Percentiles rank a stretch among this genome's conserved stretches.
Conservation (phyloP, 78 protist species). For the Guillardia theta region DNA sequence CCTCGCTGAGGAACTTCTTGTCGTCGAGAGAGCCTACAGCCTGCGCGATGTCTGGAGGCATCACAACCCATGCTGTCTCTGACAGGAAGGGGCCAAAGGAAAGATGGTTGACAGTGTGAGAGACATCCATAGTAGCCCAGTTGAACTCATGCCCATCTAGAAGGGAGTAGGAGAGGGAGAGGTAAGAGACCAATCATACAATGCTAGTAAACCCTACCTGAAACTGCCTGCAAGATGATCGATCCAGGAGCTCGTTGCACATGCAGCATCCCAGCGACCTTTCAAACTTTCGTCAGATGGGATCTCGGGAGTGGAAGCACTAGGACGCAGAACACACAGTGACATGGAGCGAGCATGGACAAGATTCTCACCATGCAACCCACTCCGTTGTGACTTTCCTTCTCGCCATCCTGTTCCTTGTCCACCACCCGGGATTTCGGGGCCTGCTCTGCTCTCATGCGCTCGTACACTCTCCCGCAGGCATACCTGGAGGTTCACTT, state of each 20-base stretch:
- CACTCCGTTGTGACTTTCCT: neutral
- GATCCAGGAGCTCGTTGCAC: neutral
- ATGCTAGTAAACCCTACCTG: neutral
- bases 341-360: neutral
- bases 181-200: neutral
- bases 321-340: neutral
- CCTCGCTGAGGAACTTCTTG: neutral
- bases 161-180: no score
- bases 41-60: constrained; percentile 28
- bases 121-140: constrained; percentile 26
- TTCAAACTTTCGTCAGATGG: neutral
- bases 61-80: constrained; percentile 13
- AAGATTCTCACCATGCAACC: neutral
- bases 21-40: constrained; percentile 33
- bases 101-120: constrained; percentile 4
- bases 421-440: neutral
- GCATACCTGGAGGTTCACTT: no score
- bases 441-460: no score
- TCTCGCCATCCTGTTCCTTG: neutral
- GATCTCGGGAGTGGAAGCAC: neutral
- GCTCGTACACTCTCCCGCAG: no score
- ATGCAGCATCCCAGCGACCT: constrained; percentile 35
- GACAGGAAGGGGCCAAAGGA: constrained; percentile 35
- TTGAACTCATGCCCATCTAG: neutral
- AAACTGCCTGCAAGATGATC: neutral